phyloP scores from a whole-genome alignment of 257 asterid genomes.

The Nicotiana undulata region DNA sequence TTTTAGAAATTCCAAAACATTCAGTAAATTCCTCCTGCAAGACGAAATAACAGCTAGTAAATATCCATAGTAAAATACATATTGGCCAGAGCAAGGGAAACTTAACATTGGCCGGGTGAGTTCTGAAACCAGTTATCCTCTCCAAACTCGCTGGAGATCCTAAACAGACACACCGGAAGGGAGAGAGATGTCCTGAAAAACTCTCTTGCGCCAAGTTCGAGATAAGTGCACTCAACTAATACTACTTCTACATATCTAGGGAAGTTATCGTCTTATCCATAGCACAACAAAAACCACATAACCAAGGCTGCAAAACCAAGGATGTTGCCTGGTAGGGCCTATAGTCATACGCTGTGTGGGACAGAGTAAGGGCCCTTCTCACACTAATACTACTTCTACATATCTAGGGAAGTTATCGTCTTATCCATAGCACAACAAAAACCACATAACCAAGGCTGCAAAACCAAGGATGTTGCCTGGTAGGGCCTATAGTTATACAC shows the following conservation, averaged over 20 bases:
- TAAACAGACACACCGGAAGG: not conserved
- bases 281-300: not conserved
- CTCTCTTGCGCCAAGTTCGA: not conserved
- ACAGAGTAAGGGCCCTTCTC: too few species aligned
- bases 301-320: not conserved
- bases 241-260: not conserved
- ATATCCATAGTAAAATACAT: not conserved
- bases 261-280: not conserved
- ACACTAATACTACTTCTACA: not conserved
- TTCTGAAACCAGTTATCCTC: not conserved
- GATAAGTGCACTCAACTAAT: not conserved
- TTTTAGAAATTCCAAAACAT: conserved; percentile 75
- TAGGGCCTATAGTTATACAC: too few species aligned
- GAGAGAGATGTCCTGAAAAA: not conserved
- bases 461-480: not conserved
- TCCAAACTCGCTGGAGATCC: not conserved
- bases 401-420: not conserved
- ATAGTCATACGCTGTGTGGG: too few species aligned
- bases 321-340: not conserved
- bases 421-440: not conserved
- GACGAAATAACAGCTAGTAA: not conserved
- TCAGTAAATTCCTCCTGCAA: conserved; percentile 83
- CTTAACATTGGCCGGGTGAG: not conserved
- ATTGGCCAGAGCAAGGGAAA: not conserved
- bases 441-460: not conserved